Conservation (phyloP, 169 alveolate genomes). For the Hepatocystis sp. region DNA sequence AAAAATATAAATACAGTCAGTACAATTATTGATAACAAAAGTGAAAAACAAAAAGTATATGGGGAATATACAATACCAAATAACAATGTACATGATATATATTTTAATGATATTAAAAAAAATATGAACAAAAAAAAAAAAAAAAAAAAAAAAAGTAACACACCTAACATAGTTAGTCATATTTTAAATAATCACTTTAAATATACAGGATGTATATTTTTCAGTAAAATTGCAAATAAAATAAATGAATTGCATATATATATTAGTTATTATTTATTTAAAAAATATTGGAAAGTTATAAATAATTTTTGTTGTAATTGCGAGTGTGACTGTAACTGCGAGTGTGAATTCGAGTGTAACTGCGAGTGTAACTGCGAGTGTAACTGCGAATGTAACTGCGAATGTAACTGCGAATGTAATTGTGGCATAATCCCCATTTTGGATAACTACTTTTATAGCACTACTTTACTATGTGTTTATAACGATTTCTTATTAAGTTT, state of each 20-base stretch:
- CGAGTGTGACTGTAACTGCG: background rate
- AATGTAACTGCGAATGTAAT: no score
- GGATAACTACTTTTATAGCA: slow-evolving; percentile 14
- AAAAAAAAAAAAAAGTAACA: background rate
- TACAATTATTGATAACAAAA: no score
- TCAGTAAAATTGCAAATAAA: slow-evolving; percentile 16
- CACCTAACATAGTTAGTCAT: background rate
- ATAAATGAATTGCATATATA: slow-evolving; percentile 16
- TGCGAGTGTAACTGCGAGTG: no score
- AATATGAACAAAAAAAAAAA: background rate
- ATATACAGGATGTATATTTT: slow-evolving; percentile 13
- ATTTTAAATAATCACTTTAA: slow-evolving; percentile 12
- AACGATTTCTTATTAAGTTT: slow-evolving; percentile 10
- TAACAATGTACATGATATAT: no score
- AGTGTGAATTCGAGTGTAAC: no score
- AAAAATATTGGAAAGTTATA: slow-evolving; percentile 10
- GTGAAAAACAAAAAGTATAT: no score
- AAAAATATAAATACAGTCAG: no score
- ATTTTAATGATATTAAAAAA: no score
- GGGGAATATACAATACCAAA: no score
- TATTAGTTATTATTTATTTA: slow-evolving; percentile 56
- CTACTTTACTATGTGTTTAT: slow-evolving; percentile 23
- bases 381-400: no score
- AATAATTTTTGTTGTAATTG: background rate
- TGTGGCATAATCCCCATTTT: no score